These are phyloP conservation scores for Cenchrus americanus DNA, from an alignment of 176 grass and related monocot species.

Conservation along the genomic window DNA sequence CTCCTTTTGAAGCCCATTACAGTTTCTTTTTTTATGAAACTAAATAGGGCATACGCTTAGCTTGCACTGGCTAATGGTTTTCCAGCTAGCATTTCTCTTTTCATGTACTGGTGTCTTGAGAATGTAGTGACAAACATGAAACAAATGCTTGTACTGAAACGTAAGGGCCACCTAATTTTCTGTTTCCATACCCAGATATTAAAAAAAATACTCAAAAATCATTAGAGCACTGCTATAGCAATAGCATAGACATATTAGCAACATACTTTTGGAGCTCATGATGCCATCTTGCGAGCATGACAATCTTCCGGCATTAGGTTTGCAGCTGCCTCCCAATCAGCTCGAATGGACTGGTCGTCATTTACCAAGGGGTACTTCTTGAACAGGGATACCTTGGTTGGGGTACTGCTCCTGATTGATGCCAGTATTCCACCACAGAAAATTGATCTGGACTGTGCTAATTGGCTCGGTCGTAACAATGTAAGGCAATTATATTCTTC, in stretches of 20 bases:
- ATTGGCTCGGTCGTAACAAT: slow-evolving; percentile 95
- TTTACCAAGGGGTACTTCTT: slow-evolving; percentile 98
- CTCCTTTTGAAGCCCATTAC: background rate
- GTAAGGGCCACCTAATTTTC: background rate
- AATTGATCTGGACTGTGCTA: slow-evolving; percentile 93
- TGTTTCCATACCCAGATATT: background rate
- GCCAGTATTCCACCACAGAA: slow-evolving; percentile 84
- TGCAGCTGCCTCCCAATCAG: slow-evolving; percentile 73
- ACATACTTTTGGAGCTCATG: background rate
- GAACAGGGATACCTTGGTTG: slow-evolving; percentile 84
- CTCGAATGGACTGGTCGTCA: slow-evolving; percentile 85
- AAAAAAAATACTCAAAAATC: background rate
- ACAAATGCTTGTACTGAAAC: background rate
- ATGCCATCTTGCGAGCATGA: background rate
- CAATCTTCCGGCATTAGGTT: slow-evolving; percentile 58
- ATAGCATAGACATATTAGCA: background rate
- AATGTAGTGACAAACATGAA: background rate
- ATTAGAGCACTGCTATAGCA: background rate
- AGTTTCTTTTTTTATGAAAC: background rate
- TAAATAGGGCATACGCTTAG: background rate
- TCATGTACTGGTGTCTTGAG: background rate
- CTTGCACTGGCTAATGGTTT: background rate
- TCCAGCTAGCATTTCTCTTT: background rate
- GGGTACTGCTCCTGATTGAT: slow-evolving; percentile 84
- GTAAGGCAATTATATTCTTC: slow-evolving; percentile 39